Evolutionary conservation across 129 eudicot species (phyloP), one percentile per base, ranked within the genome.

Genomic region (Logfia minima): DNA sequence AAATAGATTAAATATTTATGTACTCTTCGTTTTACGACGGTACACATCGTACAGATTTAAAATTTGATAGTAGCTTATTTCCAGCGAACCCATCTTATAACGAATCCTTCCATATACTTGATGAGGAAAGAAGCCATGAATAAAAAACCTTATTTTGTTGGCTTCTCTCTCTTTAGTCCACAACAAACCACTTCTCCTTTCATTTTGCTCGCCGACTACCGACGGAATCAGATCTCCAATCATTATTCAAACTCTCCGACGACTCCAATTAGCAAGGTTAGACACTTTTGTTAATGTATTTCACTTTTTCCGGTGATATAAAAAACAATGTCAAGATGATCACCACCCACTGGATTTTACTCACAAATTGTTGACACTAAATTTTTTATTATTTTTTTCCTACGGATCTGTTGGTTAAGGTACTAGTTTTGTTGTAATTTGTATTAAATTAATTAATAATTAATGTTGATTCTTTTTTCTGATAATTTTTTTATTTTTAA

Each of bases 361-460:
- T 16, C 63, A 37, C 41, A 51, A 58, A 28, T 48, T n/a, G 23
- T 16, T 71, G 45, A 4, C 34, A 23, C 1, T 23, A 45, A 45
- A 59, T 79, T 28, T 59, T 68, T 76, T 7, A 19, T 53, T 51
- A 22, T 34, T 34, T 5, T 51, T 48, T 31, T 65, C 19, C 19
- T 63, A 73, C 48, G 63, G 92, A 85, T 85, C 92, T 85, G 84
- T 29, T 52, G 71, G 34, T 61, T 37, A 16, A 60, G 13, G 4
- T 32, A 70, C 52, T 29, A 23, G 7, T 7, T 68, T 55, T 32
- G 77, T 64, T 84, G 16, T 68, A 21, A 24, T 32, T 72, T 53
- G 69, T 64, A 24, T 53, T 13, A 26, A 52, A 53, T 80, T 5
- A 24, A 21, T 59, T 8, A 37, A 32, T 22, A 22, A 22, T 17